A percentile compares a stretch with the other conserved stretches of the same genome.
These are phyloP conservation scores for Vaccinium myrtillus DNA, from an alignment of 148 eudicot species.

Conservation along the genomic window DNA sequence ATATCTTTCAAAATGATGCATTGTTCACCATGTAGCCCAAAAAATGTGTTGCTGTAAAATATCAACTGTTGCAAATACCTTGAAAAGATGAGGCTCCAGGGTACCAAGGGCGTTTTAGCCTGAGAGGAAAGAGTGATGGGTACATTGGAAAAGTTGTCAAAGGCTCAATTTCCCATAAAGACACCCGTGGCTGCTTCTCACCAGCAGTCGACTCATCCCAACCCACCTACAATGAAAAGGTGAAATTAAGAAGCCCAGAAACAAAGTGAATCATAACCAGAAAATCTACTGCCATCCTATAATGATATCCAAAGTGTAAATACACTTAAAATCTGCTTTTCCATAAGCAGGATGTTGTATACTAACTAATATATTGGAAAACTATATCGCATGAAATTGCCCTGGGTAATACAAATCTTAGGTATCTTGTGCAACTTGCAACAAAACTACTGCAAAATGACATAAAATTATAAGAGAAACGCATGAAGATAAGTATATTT, in stretches of 20 bases:
- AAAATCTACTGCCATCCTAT: neutral
- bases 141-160: constrained; percentile 98
- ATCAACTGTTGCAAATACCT: constrained; percentile 25
- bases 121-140: constrained; percentile 89
- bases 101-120: constrained; percentile 95
- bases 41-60: constrained; percentile 2
- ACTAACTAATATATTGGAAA: neutral
- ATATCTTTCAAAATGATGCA: neutral
- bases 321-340: neutral
- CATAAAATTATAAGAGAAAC: neutral
- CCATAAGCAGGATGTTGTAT: neutral
- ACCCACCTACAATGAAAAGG: constrained; percentile 64
- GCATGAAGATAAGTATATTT: constrained; percentile 9
- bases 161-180: constrained; percentile 98
- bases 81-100: constrained; percentile 86
- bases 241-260: constrained; percentile 4
- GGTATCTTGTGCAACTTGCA: neutral
- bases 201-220: constrained; percentile 99
- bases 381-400: neutral
- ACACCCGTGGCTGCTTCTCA: constrained; percentile 96
- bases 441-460: neutral
- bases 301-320: neutral
- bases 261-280: neutral
- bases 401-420: neutral
- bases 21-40: neutral